Percentiles rank a stretch among this genome's conserved stretches.
Conservation (phyloP, 1,139 yeast genomes). For the Candida neerlandica region DNA sequence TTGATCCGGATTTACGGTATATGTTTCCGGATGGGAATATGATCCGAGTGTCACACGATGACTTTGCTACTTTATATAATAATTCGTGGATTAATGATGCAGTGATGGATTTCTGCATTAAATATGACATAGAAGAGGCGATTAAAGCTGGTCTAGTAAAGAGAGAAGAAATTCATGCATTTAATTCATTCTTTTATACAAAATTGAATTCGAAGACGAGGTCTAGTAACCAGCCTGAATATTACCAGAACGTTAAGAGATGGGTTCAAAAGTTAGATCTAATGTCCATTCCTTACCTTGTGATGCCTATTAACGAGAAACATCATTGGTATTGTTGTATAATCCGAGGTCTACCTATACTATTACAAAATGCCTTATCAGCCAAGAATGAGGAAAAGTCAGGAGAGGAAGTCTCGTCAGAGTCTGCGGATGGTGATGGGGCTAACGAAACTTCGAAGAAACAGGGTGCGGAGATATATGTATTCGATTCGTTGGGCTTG, state of each 20-base stretch:
- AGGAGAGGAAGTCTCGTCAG: not conserved
- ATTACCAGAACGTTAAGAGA: conserved; percentile 66
- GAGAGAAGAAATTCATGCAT: conserved; percentile 51
- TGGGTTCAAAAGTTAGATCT: conserved; percentile 81
- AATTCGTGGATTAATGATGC: conserved; percentile 79
- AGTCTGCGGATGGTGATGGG: conserved; percentile 1
- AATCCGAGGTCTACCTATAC: conserved; percentile 49
- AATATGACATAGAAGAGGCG: conserved; percentile 53
- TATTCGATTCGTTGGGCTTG: conserved; percentile 77
- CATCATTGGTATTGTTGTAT: conserved; percentile 90
- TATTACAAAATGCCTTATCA: conserved; percentile 22
- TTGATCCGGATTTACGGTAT: conserved; percentile 55
- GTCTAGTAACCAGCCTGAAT: conserved; percentile 26
- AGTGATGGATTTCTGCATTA: conserved; percentile 70
- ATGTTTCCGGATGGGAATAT: conserved; percentile 49
- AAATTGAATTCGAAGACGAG: conserved; percentile 46
- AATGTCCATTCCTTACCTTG: conserved; percentile 59
- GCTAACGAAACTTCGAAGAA: conserved; percentile 4
- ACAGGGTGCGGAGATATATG: conserved; percentile 54
- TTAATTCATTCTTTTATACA: conserved; percentile 85
- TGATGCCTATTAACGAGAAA: conserved; percentile 81
- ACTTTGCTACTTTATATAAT: conserved; percentile 67
- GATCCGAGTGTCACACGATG: conserved; percentile 57
- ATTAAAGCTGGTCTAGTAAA: conserved; percentile 22
- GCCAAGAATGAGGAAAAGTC: not conserved